These are phyloP conservation scores for Penicillium odoratum DNA, from an alignment of 495 filamentous ascomycete genomes.

Conservation along the genomic window DNA sequence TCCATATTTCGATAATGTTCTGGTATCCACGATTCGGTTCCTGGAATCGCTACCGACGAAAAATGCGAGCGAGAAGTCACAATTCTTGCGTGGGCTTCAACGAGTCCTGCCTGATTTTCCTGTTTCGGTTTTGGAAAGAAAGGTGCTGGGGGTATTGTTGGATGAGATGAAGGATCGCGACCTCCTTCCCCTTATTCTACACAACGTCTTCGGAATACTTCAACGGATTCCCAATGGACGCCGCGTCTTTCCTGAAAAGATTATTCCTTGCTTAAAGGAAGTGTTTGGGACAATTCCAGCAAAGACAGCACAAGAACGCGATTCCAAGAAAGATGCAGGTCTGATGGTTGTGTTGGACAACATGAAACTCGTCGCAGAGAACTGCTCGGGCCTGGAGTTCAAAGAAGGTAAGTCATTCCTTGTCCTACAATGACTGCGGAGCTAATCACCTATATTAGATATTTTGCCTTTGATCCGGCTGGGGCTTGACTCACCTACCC, in stretches of 20 bases:
- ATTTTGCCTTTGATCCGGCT: constrained; percentile 81
- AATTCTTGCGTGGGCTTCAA: constrained; percentile 86
- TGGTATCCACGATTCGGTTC: constrained; percentile 94
- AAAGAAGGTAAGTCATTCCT: constrained; percentile 69
- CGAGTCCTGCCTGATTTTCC: constrained; percentile 89
- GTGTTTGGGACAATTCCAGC: constrained; percentile 64
- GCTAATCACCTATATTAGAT: constrained; percentile 48
- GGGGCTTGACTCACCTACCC: constrained; percentile 84
- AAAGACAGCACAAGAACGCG: constrained; percentile 63
- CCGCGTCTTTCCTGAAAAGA: constrained; percentile 75
- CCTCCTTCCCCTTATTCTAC: constrained; percentile 75
- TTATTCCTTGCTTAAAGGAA: constrained; percentile 80
- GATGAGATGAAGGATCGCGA: constrained; percentile 93
- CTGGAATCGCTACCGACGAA: constrained; percentile 88
- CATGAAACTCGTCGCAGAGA: constrained; percentile 67
- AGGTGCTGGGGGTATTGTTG: constrained; percentile 80
- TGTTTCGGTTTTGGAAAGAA: constrained; percentile 89
- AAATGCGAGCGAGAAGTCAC: constrained; percentile 83
- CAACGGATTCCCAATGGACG: constrained; percentile 70
- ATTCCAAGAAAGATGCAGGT: constrained; percentile 82
- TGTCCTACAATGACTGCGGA: background rate
- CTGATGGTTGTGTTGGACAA: constrained; percentile 88
- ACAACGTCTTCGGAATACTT: constrained; percentile 89
- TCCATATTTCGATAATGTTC: constrained; percentile 92
- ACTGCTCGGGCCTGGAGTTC: constrained; percentile 87